Base-by-base conservation (phyloP, 768 basidiomycete species). In the Kwoniella shandongensis region DNA sequence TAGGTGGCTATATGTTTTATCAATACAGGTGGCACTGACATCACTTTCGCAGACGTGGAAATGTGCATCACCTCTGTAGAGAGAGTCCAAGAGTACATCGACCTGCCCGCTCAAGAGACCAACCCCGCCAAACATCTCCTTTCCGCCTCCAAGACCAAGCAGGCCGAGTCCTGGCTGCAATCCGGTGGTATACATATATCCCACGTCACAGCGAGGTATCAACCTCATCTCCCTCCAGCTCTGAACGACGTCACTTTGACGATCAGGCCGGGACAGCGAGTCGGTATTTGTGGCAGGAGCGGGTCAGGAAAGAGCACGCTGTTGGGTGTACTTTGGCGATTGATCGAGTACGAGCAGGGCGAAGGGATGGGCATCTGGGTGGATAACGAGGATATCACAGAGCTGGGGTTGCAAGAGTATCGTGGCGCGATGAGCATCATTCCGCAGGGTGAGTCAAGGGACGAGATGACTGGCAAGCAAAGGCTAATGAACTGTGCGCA, bases 281-380 rank as follows among this genome's bases (percentile, higher is more conserved):
- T 69, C 26, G 67, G 67, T 11, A 65, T 69, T 40, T 65, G 63
- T 25, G 67, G 67, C 1, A 36, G 66, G 41, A 62, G 48, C 26
- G 67, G 67, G 2, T 63, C 65, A 4, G 67, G 67, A n/a, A 69
- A 69, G 26, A 61, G 59, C 18, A 53, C 67, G 13, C 50, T 66
- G 3, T 27, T 66, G 20, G 56, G 59, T 5, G 65, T 58, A 1
- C 57, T 69, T n/a, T 69, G 62, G 52, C 39, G 67, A 32, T 46
- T 62, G 35, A 59, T 66, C 15, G 62, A 61, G 17, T n/a, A 29
- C 11, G 45, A 61, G 6, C 50, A 56, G 39, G 54, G 44, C 13
- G 17, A 44, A 2, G 58, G 62, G 1, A 17, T 25, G 13, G 40
- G 40, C 12, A 52, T 69, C n/a, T 35, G 26, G 12, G 51, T 69